These are phyloP conservation scores for Vitis hybrid DNA, from an alignment of 177 flowering plant genomes.

Conservation along the genomic window DNA sequence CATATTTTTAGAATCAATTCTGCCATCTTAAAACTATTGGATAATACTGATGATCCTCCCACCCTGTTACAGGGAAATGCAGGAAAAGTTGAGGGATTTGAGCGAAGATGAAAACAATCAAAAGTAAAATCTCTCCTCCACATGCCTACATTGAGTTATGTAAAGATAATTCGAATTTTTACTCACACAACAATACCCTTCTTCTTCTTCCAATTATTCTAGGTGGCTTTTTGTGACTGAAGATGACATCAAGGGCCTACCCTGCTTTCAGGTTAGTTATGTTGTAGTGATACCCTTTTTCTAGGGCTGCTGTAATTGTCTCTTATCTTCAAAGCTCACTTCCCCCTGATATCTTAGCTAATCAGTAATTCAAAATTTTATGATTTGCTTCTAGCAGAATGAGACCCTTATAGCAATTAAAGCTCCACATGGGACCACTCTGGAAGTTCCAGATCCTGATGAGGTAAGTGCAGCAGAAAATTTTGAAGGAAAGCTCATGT, in stretches of 20 bases:
- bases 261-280: conserved; percentile 67
- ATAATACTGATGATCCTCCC: conserved; percentile 31
- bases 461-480: conserved; percentile 45
- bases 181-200: background rate
- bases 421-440: conserved; percentile 90
- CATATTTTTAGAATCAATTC: background rate
- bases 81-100: conserved; percentile 59
- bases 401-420: conserved; percentile 83
- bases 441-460: conserved; percentile 96
- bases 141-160: background rate
- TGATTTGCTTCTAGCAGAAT: conserved; percentile 48
- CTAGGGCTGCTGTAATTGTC: background rate
- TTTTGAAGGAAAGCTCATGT: background rate
- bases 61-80: conserved; percentile 60
- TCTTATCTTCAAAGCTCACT: background rate
- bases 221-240: conserved; percentile 91
- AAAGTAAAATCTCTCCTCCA: conserved; percentile 40
- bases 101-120: conserved; percentile 69
- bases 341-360: background rate
- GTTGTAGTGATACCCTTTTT: conserved; percentile 3
- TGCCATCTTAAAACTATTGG: conserved; percentile 7
- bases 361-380: background rate
- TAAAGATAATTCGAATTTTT: background rate
- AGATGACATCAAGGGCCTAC: conserved; percentile 79
- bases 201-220: conserved; percentile 14